Base-by-base conservation (phyloP, 2,329 filamentous ascomycete genomes). In the Emergomyces pasteurianus region DNA sequence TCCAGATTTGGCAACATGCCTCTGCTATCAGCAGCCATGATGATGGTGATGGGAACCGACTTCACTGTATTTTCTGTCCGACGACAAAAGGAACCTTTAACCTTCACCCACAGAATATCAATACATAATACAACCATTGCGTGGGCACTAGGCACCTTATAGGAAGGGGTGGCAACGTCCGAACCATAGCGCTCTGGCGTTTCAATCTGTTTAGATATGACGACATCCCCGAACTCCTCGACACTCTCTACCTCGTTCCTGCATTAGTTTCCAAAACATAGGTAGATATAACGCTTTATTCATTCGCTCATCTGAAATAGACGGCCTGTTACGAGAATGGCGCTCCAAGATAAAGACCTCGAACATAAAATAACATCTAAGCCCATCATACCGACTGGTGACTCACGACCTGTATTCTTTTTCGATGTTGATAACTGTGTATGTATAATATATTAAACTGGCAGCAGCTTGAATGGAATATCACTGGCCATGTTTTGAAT, bases 391-490 rank as follows among this genome's bases (percentile, higher is more conserved):
- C 34, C 34, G 4, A 8, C 28, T 38, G 9, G 26, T 62, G 75
- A 79, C 65, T 66, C 70, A 63, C 73, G 83, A 64, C 79, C 81
- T 1, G 79, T 89, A 23, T 83, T 86, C 73, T 86, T 84, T 74
- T 97, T 96, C 71, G 94, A 99, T 72, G 97, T 99, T 71, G 94
- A 99, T 80, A 99, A 99, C 72, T 99, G 95, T 76, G 83, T 86
- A 79, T 65, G 82, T 78, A 34, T 59, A 28, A 9, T 14, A 50
- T 36, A 21, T 26, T n/a, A 50, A 34, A 34, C 38, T 28, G n/a
- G 23, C 2, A 3, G 16, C n/a, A 3, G 16, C n/a, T 57, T 46
- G 2, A 40, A 34, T 31, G 8, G 14, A 31, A 57, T 28, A 56
- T 18, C 23, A 43, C 23, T 28, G 9, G 36, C 23, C 8, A n/a